Evolutionary conservation across 2,329 filamentous ascomycete species (phyloP), one percentile per base, ranked within the genome.

Genomic region (Colletotrichum sp.): DNA sequence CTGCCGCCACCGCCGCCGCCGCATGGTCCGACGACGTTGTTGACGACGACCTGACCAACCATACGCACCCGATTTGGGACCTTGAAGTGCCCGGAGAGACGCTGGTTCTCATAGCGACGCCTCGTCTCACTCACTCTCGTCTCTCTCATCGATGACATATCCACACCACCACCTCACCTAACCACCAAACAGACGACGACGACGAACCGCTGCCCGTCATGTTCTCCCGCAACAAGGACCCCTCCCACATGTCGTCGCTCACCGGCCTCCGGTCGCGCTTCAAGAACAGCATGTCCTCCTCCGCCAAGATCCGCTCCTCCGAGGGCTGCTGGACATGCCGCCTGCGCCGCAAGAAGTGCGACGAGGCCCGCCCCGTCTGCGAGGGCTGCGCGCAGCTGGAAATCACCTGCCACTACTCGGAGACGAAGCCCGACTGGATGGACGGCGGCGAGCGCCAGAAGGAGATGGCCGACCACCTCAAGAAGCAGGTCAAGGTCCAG

Each of bases 271-370:
- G 73, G 26, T 68, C 73, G 64, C 69, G 73, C 38, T 73, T 75
- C 57, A 73, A 68, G 57, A 43, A 48, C 64, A 67, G 30, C 68
- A 75, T 75, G 70, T 75, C 73, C 24, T 73, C 69, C 12, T 73
- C 70, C 30, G 69, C 73, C 63, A 85, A 82, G 74, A 78, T 84
- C 32, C 84, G 87, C 55, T 87, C 85, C 75, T 85, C 85, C 66
- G 86, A 85, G 9, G 90, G 90, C 75, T 92, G 91, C 80, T 92
- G 90, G 90, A 92, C 90, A 4, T 93, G 91, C 79, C 88, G 90
- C 26, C 85, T 92, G 13, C 88, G 91, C 24, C 89, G 89, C 78
- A 93, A 93, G 80, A 92, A 92, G 79, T 93, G 91, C 80, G 90
- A 92, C 77, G 89, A 91, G 79, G 83, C 79, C 28, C 86, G 85